These are phyloP conservation scores for Leptographium radiaticola DNA, from an alignment of 2,329 filamentous ascomycete genomes.

Conservation along the genomic window DNA sequence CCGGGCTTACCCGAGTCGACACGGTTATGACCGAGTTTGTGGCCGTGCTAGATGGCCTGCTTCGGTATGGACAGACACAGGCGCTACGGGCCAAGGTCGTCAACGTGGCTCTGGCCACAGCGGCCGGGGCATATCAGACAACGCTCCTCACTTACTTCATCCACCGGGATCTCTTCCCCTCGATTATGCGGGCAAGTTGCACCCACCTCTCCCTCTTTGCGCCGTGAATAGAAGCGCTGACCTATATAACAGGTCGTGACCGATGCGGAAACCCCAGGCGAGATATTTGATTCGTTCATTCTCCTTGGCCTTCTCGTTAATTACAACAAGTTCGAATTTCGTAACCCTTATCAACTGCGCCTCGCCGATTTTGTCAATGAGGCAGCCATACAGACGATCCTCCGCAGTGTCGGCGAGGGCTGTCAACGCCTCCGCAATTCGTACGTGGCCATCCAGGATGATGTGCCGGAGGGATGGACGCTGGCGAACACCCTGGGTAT, in stretches of 20 bases:
- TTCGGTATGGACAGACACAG: slow-evolving; percentile 58
- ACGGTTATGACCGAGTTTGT: slow-evolving; percentile 81
- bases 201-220: background rate
- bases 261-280: slow-evolving; percentile 53
- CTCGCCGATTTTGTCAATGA: slow-evolving; percentile 96
- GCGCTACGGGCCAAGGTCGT: slow-evolving; percentile 69
- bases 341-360: slow-evolving; percentile 87
- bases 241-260: slow-evolving; percentile 49
- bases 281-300: slow-evolving; percentile 62
- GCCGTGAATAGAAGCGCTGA: background rate
- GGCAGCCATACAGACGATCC: slow-evolving; percentile 67
- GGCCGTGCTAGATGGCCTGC: slow-evolving; percentile 64
- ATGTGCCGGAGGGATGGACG: slow-evolving; percentile 81
- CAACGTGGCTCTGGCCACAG: slow-evolving; percentile 67
- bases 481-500: slow-evolving; percentile 68
- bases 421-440: slow-evolving; percentile 56
- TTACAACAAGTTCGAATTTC: slow-evolving; percentile 99
- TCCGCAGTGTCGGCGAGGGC: slow-evolving; percentile 60
- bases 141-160: slow-evolving; percentile 90
- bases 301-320: slow-evolving; percentile 82
- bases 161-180: slow-evolving; percentile 84
- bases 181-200: slow-evolving; percentile 69
- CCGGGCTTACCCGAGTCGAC: slow-evolving; percentile 82
- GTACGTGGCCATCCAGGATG: slow-evolving; percentile 80
- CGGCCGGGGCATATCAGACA: slow-evolving; percentile 91